phyloP scores from a whole-genome alignment of 805 yeast species.

The Candida ovalis region DNA sequence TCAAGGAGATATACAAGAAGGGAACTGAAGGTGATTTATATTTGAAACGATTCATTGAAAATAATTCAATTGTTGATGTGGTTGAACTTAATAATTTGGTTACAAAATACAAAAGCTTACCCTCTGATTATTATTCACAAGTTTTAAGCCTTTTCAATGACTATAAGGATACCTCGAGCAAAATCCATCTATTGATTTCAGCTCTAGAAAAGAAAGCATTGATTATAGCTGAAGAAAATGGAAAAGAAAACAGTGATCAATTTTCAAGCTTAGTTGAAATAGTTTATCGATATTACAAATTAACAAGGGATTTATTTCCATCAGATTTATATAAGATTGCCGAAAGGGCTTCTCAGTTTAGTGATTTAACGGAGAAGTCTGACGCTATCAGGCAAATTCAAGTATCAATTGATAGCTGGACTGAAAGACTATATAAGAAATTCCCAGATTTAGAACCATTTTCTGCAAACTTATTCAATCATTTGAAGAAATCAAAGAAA shows the following conservation, averaged over 20 bases:
- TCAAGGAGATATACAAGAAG: conserved; percentile 13
- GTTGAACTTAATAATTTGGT: conserved; percentile 8
- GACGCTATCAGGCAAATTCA: conserved; percentile 8
- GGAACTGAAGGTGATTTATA: conserved; percentile 13
- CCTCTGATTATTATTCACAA: conserved; percentile 8
- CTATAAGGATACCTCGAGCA: not conserved
- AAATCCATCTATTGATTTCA: not conserved
- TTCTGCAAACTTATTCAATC: conserved; percentile 12
- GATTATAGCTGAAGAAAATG: not conserved
- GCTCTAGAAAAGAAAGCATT: not conserved
- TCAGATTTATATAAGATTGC: conserved; percentile 9
- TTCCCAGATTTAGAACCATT: conserved; percentile 9
- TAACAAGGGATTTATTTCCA: conserved; percentile 4
- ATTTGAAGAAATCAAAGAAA: conserved; percentile 9
- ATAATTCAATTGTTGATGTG: conserved; percentile 2
- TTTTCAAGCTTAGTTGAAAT: conserved; percentile 14
- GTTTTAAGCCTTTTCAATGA: not conserved
- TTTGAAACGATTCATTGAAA: conserved; percentile 1
- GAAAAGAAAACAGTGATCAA: conserved; percentile 12
- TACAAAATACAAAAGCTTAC: conserved; percentile 12
- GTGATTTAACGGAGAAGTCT: conserved; percentile 5
- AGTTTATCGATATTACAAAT: conserved; percentile 6
- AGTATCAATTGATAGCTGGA: conserved; percentile 15
- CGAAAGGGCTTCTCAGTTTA: conserved; percentile 9
- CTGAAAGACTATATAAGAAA: conserved; percentile 6